phyloP scores from a whole-genome alignment of 441 rosid genomes.

The Adansonia madagascariensis region DNA sequence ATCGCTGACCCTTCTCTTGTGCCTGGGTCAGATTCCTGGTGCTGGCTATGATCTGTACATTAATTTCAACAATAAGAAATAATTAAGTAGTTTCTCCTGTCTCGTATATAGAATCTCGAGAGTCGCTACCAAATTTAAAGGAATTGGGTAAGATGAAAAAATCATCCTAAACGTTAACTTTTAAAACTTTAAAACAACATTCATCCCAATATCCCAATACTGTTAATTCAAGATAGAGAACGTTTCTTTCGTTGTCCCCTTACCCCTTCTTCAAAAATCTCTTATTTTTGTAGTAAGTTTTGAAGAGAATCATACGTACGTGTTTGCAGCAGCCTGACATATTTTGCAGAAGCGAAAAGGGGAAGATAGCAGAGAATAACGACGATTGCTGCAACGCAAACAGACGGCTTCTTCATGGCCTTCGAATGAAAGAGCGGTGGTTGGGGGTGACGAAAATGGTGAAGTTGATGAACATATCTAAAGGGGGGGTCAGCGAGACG shows the following conservation, averaged over 20 bases:
- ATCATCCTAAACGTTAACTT: too few species aligned
- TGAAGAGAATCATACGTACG: slow-evolving; percentile 29
- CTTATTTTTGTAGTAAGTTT: too few species aligned
- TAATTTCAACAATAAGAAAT: neutral
- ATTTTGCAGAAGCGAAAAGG: slow-evolving; percentile 38
- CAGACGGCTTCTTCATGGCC: slow-evolving; percentile 41
- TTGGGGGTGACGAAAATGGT: neutral
- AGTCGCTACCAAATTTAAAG: too few species aligned
- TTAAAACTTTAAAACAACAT: too few species aligned
- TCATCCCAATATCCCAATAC: too few species aligned
- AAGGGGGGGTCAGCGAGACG: neutral
- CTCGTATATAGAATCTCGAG: too few species aligned
- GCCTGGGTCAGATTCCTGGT: slow-evolving; percentile 15
- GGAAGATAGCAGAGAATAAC: slow-evolving; percentile 34
- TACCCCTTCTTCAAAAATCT: too few species aligned
- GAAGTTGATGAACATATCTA: slow-evolving; percentile 23
- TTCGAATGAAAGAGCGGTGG: neutral
- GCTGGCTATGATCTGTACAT: slow-evolving; percentile 38
- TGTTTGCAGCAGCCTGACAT: slow-evolving; percentile 32
- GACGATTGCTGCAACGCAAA: slow-evolving; percentile 30
- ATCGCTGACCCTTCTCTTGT: slow-evolving; percentile 33
- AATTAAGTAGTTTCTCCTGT: neutral
- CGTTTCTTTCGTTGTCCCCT: too few species aligned
- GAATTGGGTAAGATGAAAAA: too few species aligned
- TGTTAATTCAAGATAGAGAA: too few species aligned